Conservation (phyloP, 192 early-diverging fungal species). For the Backusella mclennaniae region DNA sequence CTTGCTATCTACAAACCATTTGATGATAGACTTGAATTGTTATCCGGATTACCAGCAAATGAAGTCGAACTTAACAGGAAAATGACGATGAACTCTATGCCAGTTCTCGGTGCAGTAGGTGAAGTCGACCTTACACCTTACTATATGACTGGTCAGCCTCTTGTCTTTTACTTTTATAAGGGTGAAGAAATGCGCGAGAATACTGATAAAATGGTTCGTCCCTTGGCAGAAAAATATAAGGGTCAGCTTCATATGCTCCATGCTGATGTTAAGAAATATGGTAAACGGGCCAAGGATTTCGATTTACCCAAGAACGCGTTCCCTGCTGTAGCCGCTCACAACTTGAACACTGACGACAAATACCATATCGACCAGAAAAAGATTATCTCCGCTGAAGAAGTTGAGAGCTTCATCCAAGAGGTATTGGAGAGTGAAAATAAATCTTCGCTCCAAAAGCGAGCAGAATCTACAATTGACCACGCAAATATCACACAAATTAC, state of each 20-base stretch:
- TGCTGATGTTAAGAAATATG: slow-evolving; percentile 26
- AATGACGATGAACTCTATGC: slow-evolving; percentile 74
- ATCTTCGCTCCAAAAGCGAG: slow-evolving; percentile 71
- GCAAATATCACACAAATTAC: slow-evolving; percentile 79
- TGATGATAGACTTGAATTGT: slow-evolving; percentile 49
- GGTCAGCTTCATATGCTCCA: slow-evolving; percentile 81
- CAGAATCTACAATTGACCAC: slow-evolving; percentile 61
- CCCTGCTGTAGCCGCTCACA: slow-evolving; percentile 55
- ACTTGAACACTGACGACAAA: neutral
- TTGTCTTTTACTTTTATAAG: slow-evolving; percentile 85
- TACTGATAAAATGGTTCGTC: slow-evolving; percentile 58
- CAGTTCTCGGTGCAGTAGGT: slow-evolving; percentile 85
- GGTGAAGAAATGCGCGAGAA: slow-evolving; percentile 39
- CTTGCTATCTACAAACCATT: slow-evolving; percentile 86
- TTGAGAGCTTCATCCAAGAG: neutral
- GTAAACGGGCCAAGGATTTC: slow-evolving; percentile 60
- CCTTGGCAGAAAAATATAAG: slow-evolving; percentile 76
- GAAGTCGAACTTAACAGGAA: slow-evolving; percentile 52
- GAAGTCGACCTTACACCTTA: slow-evolving; percentile 85
- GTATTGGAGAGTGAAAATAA: slow-evolving; percentile 58
- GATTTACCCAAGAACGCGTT: slow-evolving; percentile 53
- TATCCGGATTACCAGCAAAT: slow-evolving; percentile 56
- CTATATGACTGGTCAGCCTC: slow-evolving; percentile 78
- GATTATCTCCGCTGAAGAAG: neutral
- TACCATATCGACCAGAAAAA: neutral